Percentiles rank a stretch among this genome's conserved stretches.
These are phyloP conservation scores for Cicer cuneatum DNA, from an alignment of 306 rosid genomes.

Conservation along the genomic window DNA sequence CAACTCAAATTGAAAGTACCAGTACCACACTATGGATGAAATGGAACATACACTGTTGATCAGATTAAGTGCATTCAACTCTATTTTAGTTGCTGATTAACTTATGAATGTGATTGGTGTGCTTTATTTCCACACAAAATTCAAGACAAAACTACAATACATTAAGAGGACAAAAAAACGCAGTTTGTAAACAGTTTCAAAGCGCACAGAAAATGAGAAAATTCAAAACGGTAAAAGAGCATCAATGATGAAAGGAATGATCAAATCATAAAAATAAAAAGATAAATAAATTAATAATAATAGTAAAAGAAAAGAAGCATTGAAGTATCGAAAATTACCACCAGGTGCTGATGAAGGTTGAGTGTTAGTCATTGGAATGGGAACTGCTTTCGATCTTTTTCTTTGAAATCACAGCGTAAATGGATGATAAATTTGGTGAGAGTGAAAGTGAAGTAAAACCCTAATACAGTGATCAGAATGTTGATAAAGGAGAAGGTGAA, in stretches of 20 bases:
- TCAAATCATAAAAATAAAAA: background rate
- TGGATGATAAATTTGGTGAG: conserved; percentile 13
- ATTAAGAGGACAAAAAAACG: background rate
- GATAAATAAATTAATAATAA: background rate
- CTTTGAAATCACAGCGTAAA: background rate
- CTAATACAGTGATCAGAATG: conserved; percentile 33
- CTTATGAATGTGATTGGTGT: background rate
- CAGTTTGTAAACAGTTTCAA: background rate
- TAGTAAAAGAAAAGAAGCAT: background rate
- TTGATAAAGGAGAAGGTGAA: background rate
- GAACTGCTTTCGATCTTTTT: background rate
- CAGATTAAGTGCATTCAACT: conserved; percentile 1
- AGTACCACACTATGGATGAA: background rate
- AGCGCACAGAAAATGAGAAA: background rate
- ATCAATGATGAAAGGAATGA: background rate
- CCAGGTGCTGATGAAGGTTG: conserved; percentile 46
- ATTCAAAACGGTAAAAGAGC: background rate
- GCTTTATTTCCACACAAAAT: conserved; percentile 6
- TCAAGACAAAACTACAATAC: conserved; percentile 4
- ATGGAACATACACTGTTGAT: background rate
- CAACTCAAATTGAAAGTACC: conserved; percentile 2
- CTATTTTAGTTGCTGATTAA: conserved; percentile 16
- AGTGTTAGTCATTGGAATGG: conserved; percentile 45
- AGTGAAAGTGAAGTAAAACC: conserved; percentile 37
- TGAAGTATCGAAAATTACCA: conserved; percentile 30